These are phyloP conservation scores for Coemansia sp. DNA, from an alignment of 192 early-diverging fungal genomes.

Conservation along the genomic window DNA sequence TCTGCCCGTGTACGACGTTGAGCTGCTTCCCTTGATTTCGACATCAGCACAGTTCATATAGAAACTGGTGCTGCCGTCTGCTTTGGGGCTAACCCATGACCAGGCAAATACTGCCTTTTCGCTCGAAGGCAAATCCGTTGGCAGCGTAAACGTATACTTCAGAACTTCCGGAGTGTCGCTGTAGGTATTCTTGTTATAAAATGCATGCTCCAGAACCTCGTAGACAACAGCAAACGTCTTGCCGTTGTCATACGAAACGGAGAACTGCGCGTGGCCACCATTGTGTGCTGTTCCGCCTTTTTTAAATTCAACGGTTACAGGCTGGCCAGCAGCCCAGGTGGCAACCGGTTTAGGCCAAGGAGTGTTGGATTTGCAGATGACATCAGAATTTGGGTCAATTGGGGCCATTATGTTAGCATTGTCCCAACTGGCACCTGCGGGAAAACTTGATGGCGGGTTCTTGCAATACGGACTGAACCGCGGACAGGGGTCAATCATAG, in stretches of 20 bases:
- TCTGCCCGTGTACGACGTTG: slow-evolving; percentile 14
- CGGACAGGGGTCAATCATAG: too few relatives aligned
- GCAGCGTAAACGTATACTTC: slow-evolving; percentile 51
- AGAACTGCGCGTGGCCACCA: slow-evolving; percentile 70
- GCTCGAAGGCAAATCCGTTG: slow-evolving; percentile 45
- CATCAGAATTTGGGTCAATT: too few relatives aligned
- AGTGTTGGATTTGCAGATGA: slow-evolving; percentile 60
- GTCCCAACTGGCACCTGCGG: too few relatives aligned
- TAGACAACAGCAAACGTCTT: slow-evolving; percentile 60
- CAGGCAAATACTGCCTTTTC: slow-evolving; percentile 58
- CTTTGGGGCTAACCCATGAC: slow-evolving; percentile 56
- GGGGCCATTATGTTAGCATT: too few relatives aligned
- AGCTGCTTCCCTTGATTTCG: slow-evolving; percentile 4
- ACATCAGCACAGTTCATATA: slow-evolving; percentile 56
- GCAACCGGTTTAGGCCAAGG: slow-evolving; percentile 56
- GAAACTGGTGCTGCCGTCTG: slow-evolving; percentile 56
- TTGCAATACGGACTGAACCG: too few relatives aligned
- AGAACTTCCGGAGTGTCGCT: neutral
- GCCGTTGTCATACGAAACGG: slow-evolving; percentile 60
- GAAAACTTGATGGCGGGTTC: too few relatives aligned
- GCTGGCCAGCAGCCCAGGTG: slow-evolving; percentile 56
- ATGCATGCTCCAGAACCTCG: slow-evolving; percentile 32
- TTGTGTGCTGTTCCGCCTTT: slow-evolving; percentile 52
- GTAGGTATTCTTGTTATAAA: slow-evolving; percentile 5
- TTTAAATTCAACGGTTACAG: slow-evolving; percentile 50